Percentiles rank a stretch among this genome's conserved stretches.
These are phyloP conservation scores for Coix lacrymajobi DNA, from an alignment of 176 grass and related monocot species.

Conservation along the genomic window DNA sequence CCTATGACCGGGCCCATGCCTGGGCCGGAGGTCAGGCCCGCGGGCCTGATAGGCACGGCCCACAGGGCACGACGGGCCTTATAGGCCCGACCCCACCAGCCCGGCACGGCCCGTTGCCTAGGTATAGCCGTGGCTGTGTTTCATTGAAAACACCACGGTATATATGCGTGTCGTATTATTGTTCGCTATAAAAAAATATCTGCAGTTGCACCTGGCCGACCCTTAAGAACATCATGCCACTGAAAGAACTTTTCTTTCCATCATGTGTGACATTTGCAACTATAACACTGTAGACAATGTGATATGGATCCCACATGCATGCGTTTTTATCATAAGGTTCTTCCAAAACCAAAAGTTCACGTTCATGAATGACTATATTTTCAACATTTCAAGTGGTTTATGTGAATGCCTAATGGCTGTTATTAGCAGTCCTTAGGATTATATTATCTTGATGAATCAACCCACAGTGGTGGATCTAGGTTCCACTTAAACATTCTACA, in stretches of 20 bases:
- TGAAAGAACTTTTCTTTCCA: too few species aligned
- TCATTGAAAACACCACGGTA: neutral
- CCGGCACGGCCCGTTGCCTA: too few species aligned
- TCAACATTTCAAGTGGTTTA: neutral
- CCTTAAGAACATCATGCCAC: too few species aligned
- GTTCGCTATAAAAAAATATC: neutral
- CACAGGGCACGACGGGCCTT: too few species aligned
- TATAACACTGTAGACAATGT: neutral
- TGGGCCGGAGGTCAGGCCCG: too few species aligned
- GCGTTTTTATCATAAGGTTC: neutral
- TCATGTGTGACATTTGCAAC: neutral
- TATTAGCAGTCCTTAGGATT: neutral
- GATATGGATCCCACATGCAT: neutral
- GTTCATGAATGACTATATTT: neutral
- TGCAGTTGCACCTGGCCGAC: neutral
- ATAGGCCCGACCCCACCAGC: too few species aligned
- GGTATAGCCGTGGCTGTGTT: neutral
- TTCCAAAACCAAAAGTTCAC: neutral
- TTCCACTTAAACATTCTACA: too few species aligned
- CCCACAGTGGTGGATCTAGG: too few species aligned
- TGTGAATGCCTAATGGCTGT: neutral
- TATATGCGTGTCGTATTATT: neutral
- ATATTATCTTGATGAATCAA: too few species aligned
- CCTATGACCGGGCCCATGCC: too few species aligned
- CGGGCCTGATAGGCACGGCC: too few species aligned